Conservation (phyloP, 495 filamentous ascomycete genomes). For the Aeminium ludgeri region DNA sequence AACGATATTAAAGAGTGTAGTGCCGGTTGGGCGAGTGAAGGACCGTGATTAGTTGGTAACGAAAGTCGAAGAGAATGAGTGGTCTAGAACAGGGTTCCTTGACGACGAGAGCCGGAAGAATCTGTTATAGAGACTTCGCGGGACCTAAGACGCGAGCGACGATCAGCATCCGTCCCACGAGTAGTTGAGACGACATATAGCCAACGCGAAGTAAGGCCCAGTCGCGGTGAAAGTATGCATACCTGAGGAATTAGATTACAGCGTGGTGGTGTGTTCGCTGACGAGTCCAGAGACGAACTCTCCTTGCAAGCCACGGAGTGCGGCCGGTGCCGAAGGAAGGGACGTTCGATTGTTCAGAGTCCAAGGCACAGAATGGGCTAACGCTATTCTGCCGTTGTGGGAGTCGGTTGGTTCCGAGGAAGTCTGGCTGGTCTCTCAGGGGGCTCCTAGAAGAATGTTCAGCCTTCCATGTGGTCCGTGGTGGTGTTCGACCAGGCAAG, state of each 20-base stretch:
- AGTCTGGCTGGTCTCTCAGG: conserved; percentile 7
- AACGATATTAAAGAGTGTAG: conserved; percentile 35
- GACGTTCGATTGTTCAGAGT: too few species aligned
- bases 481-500: conserved; percentile 1
- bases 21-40: conserved; percentile 37
- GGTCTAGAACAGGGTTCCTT: conserved; percentile 15
- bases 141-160: too few species aligned
- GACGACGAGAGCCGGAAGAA: conserved; percentile 5
- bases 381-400: conserved; percentile 24
- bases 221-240: conserved; percentile 8
- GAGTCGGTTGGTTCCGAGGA: conserved; percentile 6
- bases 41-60: conserved; percentile 41
- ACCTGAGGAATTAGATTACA: conserved; percentile 20
- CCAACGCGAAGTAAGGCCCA: conserved; percentile 6
- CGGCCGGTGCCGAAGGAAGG: too few species aligned
- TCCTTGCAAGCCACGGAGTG: conserved; percentile 19
- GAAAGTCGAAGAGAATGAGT: conserved; percentile 21
- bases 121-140: conserved; percentile 16
- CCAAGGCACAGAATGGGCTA: conserved; percentile 30
- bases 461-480: not conserved
- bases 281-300: too few species aligned
- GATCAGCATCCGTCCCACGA: conserved; percentile 9
- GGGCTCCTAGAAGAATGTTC: conserved; percentile 13
- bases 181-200: conserved; percentile 14
- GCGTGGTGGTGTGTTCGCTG: conserved; percentile 2